Evolutionary conservation across 441 rosid genomes (phyloP), one percentile per base, ranked within the genome.

Genomic region (Erodium chrysanthum): DNA sequence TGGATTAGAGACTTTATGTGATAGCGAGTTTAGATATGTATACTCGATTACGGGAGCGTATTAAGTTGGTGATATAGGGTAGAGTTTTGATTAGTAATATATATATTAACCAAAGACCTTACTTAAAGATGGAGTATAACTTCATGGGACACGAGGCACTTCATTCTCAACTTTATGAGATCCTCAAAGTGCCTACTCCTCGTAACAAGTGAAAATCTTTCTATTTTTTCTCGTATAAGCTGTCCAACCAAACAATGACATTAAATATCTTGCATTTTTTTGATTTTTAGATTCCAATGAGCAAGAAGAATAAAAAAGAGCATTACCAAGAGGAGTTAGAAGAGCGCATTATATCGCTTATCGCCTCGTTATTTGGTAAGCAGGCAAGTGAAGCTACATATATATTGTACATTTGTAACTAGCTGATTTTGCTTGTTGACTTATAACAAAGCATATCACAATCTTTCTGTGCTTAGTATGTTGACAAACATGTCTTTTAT

Each of bases 351-450:
- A 74, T 91, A 48, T 93, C 96, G 0, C 71, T 93, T 48, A 71
- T 88, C 76, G 96, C 96, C 15, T 91, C 97, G 63, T 83, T 93
- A 75, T 89, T 91, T 84, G 96, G 97, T 91, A 88, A 82, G 98
- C 68, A 76, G 81, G 76, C 81, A 78, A 75, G 77, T 80, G 72
- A 76, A 73, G 12, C 23, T 21, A 25, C 58, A 18, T n/a, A 9
- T 48, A 27, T 27, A 14, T 14, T n/a, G 54, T 15, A n/a, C 18
- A 14, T 48, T 35, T 35, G 1, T 35, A 35, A 35, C 7, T 7
- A 7, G 40, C 40, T 35, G 5, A 5, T 35, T 35, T 35, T 35
- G 40, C 40, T 35, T 7, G 5, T 35, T 4, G 40, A 35, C 40
- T 35, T 7, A 35, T 0, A 35, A 35, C 40, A 4, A 4, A 35